These are phyloP conservation scores for Podospora conica DNA, from an alignment of 495 filamentous ascomycete species.

Conservation along the genomic window DNA sequence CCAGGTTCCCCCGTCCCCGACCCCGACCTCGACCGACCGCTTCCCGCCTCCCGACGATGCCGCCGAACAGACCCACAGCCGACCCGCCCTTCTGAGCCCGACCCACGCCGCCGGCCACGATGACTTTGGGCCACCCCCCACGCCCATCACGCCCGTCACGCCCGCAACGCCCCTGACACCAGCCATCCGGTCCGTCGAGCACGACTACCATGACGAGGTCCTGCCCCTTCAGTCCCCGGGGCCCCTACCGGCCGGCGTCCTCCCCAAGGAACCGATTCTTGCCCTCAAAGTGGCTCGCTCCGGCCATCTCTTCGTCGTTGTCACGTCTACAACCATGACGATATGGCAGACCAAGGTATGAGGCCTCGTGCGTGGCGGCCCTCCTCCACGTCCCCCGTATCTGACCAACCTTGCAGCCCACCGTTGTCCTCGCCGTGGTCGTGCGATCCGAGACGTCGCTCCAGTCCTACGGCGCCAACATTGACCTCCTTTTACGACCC, in stretches of 20 bases:
- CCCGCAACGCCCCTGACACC: slow-evolving; percentile 47
- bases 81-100: slow-evolving; percentile 21
- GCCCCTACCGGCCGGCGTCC: slow-evolving; percentile 9
- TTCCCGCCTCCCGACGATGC: slow-evolving; percentile 27
- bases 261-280: slow-evolving; percentile 55
- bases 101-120: slow-evolving; percentile 21
- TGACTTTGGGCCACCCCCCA: slow-evolving; percentile 19
- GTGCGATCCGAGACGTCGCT: slow-evolving; percentile 74
- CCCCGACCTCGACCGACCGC: slow-evolving; percentile 28
- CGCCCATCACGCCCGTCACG: slow-evolving; percentile 34
- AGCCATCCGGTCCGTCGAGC: slow-evolving; percentile 47
- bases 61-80: slow-evolving; percentile 27
- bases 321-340: slow-evolving; percentile 73
- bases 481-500: slow-evolving; percentile 77
- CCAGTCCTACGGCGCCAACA: slow-evolving; percentile 76
- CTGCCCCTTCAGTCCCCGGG: slow-evolving; percentile 8
- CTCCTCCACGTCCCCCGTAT: slow-evolving; percentile 11
- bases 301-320: slow-evolving; percentile 82
- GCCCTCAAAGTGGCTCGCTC: slow-evolving; percentile 72
- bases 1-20: slow-evolving; percentile 34
- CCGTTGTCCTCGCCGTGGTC: slow-evolving; percentile 77
- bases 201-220: slow-evolving; percentile 35
- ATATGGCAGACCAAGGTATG: slow-evolving; percentile 93
- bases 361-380: slow-evolving; percentile 17
- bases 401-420: slow-evolving; percentile 56